phyloP scores from a whole-genome alignment of 2,329 filamentous ascomycete species.

The Aspergillus sp. region DNA sequence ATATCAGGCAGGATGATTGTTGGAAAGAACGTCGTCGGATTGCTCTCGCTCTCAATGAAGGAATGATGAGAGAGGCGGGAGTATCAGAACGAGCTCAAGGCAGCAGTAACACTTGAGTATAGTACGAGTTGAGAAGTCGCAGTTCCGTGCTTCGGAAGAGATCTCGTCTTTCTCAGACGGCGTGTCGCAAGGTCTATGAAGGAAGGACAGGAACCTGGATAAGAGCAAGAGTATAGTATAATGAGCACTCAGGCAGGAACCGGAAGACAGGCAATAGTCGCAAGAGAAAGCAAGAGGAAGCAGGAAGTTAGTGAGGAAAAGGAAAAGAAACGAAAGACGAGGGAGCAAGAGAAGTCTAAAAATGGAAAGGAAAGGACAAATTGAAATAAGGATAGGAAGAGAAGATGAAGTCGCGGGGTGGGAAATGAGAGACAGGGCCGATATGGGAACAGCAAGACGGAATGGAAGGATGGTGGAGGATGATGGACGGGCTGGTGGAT shows the following conservation, averaged over 20 bases:
- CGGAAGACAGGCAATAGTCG: slow-evolving; percentile 23
- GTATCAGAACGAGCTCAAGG: slow-evolving; percentile 1
- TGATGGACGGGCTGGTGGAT: slow-evolving; percentile 26
- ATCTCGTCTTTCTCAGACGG: background rate
- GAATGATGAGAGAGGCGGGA: slow-evolving; percentile 11
- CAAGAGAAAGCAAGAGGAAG: slow-evolving; percentile 21
- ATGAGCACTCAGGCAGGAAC: slow-evolving; percentile 22
- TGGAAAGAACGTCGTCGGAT: slow-evolving; percentile 27
- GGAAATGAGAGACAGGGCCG: slow-evolving; percentile 36
- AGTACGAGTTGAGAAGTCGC: background rate
- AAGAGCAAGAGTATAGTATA: slow-evolving; percentile 21
- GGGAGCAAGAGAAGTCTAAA: slow-evolving; percentile 30
- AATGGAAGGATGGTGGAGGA: slow-evolving; percentile 22
- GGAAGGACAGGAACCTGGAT: slow-evolving; percentile 37
- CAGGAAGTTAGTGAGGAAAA: slow-evolving; percentile 24
- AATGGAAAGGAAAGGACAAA: slow-evolving; percentile 26
- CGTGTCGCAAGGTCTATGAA: slow-evolving; percentile 19
- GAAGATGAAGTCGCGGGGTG: slow-evolving; percentile 31
- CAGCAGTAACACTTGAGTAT: background rate
- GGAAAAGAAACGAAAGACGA: slow-evolving; percentile 31
- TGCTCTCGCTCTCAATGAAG: slow-evolving; percentile 31
- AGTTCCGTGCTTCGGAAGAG: slow-evolving; percentile 4
- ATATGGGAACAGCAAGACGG: slow-evolving; percentile 25
- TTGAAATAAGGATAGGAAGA: slow-evolving; percentile 26
- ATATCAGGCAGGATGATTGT: slow-evolving; percentile 7